phyloP scores from a whole-genome alignment of 1,139 yeast genomes.

The Saccharomycopsis hybrid region DNA sequence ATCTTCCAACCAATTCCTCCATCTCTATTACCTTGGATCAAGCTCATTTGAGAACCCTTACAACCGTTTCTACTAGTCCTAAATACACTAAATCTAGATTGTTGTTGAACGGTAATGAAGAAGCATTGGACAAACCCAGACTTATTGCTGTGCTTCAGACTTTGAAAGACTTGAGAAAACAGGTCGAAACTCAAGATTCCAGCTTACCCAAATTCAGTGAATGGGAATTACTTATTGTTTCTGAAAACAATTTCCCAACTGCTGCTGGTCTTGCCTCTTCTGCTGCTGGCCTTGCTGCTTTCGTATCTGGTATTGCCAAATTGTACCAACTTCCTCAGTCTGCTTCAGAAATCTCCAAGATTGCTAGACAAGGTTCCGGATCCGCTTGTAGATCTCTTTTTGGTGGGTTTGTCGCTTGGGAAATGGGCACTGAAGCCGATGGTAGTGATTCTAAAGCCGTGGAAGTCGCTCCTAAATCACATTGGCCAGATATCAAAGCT shows the following conservation, averaged over 20 bases:
- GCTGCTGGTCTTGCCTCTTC: slow-evolving; percentile 98
- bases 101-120: slow-evolving; percentile 77
- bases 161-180: slow-evolving; percentile 58
- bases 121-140: slow-evolving; percentile 60
- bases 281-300: slow-evolving; percentile 97
- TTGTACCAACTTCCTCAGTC: slow-evolving; percentile 76
- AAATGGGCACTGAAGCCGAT: slow-evolving; percentile 70
- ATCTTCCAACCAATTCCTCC: slow-evolving; percentile 92
- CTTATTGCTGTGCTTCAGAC: slow-evolving; percentile 76
- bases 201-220: slow-evolving; percentile 54
- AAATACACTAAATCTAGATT: slow-evolving; percentile 57
- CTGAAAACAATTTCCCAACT: slow-evolving; percentile 96
- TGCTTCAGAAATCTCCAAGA: slow-evolving; percentile 76
- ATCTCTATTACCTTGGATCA: slow-evolving; percentile 91
- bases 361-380: slow-evolving; percentile 97
- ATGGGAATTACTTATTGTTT: slow-evolving; percentile 71
- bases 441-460: slow-evolving; percentile 93
- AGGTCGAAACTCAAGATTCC: slow-evolving; percentile 45
- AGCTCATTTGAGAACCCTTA: slow-evolving; percentile 81
- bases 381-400: slow-evolving; percentile 95
- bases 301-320: slow-evolving; percentile 79
- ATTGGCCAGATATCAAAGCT: slow-evolving; percentile 93
- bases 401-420: slow-evolving; percentile 99
- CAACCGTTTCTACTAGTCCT: slow-evolving; percentile 72
- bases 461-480: slow-evolving; percentile 73